Base-by-base conservation (phyloP, 805 yeast species). In the Cephaloascus albidus region DNA sequence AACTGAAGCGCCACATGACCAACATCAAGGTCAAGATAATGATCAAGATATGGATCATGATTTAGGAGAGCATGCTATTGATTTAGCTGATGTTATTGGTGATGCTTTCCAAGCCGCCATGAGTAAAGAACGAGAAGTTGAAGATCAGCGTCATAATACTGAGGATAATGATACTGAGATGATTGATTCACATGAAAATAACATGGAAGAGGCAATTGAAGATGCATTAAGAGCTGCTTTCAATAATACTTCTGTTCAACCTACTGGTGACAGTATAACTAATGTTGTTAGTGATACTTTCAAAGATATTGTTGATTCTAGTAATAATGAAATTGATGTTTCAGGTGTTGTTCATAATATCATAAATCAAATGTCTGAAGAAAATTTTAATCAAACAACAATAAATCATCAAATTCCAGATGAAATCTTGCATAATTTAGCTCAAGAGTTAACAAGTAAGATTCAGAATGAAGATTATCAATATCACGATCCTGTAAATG, bases 391-490 rank as follows among this genome's bases (percentile, higher is more conserved):
- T 15, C 12, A 19, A 14, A 36, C 18, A n/a, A 33, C 28, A 8
- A 8, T 12, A 23, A 23, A 23, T 12, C 6, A 23, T 12, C 33
- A 49, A 15, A 43, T 50, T 14, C 39, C 55, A 2, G 52, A 52
- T 20, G 60, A 53, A 32, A 44, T 55, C 2, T 41, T 59, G 18
- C 54, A 50, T 33, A 59, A 55, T 20, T 48, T 60, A 36, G 63
- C 65, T 3, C 39, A 45, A 17, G 60, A 60, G 40, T 57, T 59
- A 27, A 51, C 60, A 1, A 51, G 45, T 39, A 59, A 59, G 40
- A 61, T 61, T 36, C 61, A 60, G 31, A 49, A 56, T 26, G 63
- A 60, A 38, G 60, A 63, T 1, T 44, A 58, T 38, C 33, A 40
- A 20, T 20, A 19, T 30, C 28, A 36, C 39, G 15, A 36, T 38